Evolutionary conservation across 2,329 filamentous ascomycete species (phyloP), one percentile per base, ranked within the genome.

Genomic region (Exophiala phaeomuriformis): DNA sequence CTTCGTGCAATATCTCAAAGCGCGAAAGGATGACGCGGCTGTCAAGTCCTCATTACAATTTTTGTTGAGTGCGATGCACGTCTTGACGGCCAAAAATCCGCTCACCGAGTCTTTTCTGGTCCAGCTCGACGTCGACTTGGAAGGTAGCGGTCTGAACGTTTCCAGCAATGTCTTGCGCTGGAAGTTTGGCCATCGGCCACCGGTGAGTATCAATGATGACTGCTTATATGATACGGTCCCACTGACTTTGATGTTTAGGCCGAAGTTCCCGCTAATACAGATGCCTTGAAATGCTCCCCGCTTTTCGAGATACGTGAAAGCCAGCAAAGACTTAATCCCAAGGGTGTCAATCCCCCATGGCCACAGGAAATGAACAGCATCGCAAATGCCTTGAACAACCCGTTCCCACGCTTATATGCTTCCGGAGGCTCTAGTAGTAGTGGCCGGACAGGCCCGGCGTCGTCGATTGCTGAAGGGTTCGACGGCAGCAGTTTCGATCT

Each of bases 1-100:
- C 0, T 97, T 97, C 65, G 85, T 97, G 5, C 91, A 97, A 67
- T 96, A 94, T 65, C 77, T 97, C n/a, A 96, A 95, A 70, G 93
- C 87, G 52, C 80, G 86, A n/a, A 89, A 90, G 0, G 85, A 91
- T 31, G 91, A 97, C 53, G 68, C 82, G 77, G 65, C 87, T 82
- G 68, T 86, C 82, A 60, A 82, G 12, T 85, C 91, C 52, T 90
- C 90, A 0, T 73, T 97, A n/a, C 84, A 90, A 52, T 97, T 98
- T 67, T 77, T 97, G 10, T 78, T 97, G 1, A 84, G 85, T 19
- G 90, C 91, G 3, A 95, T 98, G 83, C 86, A 90, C 61, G 89
- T 88, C 3, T 72, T 97, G 61, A 95, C 94, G 70, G 81, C 81
- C 55, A 86, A 87, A 63, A 96, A 95, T 61, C 90, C 90, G 0